Evolutionary conservation across 2,329 filamentous ascomycete genomes (phyloP), one percentile per base, ranked within the genome.

Genomic region (Cytospora piceae): DNA sequence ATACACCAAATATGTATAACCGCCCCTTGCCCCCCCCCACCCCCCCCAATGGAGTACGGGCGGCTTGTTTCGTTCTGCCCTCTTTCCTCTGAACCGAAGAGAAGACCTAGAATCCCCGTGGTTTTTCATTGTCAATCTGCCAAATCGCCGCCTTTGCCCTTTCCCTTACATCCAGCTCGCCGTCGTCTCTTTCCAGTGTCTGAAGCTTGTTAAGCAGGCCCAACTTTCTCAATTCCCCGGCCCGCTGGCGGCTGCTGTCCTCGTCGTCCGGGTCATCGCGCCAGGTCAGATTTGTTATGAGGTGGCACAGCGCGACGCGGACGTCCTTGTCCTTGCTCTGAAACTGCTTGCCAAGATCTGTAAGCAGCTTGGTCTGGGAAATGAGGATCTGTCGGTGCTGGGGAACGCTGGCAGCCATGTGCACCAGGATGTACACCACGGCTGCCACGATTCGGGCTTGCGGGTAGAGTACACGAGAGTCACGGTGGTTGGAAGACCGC

Each of bases 261-360:
- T 82, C 80, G 71, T 97, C 93, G 34, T 78, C 82, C 8, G 85
- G 82, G 71, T 94, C 90, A 68, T 97, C 94, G 68, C 89, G 84
- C 82, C 90, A 96, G 0, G 92, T 91, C 53, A 99, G 83, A 74
- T 97, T 97, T 74, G 89, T 91, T 54, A 96, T 84, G 53, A 96
- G 83, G 84, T 94, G 94, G 69, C 92, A 93, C 71, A 95, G 87
- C 55, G 90, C 89, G 24, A 89, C 84, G 7, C 94, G 88, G 8
- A 99, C 89, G 52, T 90, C 87, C 55, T 86, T 85, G 73, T 91
- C 87, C 53, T 87, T 85, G 76, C 93, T 92, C 55, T 81, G 85
- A 71, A 95, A 91, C 64, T 96, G 88, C 20, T 86, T 86, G 11
- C 90, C 84, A 56, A 97, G 81, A 57, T 90, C 85, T 71, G 85